These are phyloP conservation scores for Coemansia sp. DNA, from an alignment of 192 early-diverging fungal species.

Conservation along the genomic window DNA sequence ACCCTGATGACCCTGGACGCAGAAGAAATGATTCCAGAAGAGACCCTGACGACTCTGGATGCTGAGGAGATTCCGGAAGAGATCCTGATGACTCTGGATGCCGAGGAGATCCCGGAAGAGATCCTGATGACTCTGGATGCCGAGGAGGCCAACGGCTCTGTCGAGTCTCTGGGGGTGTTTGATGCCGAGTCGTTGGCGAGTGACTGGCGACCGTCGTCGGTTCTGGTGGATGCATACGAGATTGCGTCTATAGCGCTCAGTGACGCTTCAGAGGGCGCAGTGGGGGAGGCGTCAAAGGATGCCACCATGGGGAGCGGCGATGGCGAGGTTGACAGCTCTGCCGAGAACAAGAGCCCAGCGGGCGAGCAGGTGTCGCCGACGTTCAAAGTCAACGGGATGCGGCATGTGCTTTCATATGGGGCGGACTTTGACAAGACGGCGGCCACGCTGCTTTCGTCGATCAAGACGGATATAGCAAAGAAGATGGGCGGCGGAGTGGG, in stretches of 20 bases:
- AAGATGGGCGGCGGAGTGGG: conserved; percentile 7
- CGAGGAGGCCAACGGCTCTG: conserved; percentile 5
- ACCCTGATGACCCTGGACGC: background rate
- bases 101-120: background rate
- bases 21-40: background rate
- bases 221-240: conserved; percentile 33
- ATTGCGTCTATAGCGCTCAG: conserved; percentile 21
- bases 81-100: background rate
- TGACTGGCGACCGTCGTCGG: conserved; percentile 7
- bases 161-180: background rate
- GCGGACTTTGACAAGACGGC: conserved; percentile 46
- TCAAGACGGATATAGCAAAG: conserved; percentile 39
- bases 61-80: conserved; percentile 17
- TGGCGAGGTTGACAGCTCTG: too few relatives aligned
- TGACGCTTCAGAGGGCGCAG: too few relatives aligned
- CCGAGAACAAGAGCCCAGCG: too few relatives aligned
- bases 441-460: conserved; percentile 40
- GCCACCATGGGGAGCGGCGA: too few relatives aligned
- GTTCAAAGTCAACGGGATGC: conserved; percentile 44
- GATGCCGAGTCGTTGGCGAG: conserved; percentile 11
- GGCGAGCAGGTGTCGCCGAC: too few relatives aligned
- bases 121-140: background rate
- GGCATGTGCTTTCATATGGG: conserved; percentile 39
- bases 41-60: conserved; percentile 4
- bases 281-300: too few relatives aligned